Evolutionary conservation across 768 basidiomycete species (phyloP).

Genomic region (Cyclocybe cylindracea): DNA sequence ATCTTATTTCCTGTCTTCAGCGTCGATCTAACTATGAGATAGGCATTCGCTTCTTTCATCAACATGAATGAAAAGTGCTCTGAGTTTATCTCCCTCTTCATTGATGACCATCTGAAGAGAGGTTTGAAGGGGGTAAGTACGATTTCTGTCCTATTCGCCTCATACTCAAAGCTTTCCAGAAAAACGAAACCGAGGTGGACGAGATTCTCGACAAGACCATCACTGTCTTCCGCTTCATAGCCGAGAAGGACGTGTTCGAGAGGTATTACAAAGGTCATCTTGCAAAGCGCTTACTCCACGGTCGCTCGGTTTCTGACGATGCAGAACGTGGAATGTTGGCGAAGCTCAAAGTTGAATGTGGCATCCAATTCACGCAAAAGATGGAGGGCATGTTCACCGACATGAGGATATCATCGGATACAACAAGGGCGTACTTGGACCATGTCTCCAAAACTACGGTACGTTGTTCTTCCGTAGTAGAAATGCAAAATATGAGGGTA

Average conservation of each 20-base stretch:
- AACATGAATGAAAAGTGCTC: conserved; percentile 86
- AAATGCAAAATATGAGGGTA: no score
- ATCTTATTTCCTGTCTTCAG: background rate
- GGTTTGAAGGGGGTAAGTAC: conserved; percentile 87
- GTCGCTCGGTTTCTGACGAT: conserved; percentile 93
- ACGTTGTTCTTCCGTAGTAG: conserved; percentile 22
- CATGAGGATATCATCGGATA: conserved; percentile 86
- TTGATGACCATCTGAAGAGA: conserved; percentile 94
- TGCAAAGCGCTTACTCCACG: conserved; percentile 85
- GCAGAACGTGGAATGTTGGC: conserved; percentile 97
- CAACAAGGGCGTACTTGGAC: conserved; percentile 71
- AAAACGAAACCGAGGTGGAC: conserved; percentile 94
- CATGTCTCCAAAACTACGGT: conserved; percentile 64
- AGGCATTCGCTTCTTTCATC: conserved; percentile 94
- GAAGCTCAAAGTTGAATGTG: conserved; percentile 95
- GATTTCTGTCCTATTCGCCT: background rate
- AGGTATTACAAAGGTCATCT: conserved; percentile 97
- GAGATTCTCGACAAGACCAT: conserved; percentile 92
- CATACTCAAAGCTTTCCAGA: conserved; percentile 47
- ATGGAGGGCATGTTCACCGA: conserved; percentile 99
- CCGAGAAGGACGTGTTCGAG: conserved; percentile 97
- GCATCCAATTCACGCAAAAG: conserved; percentile 96
- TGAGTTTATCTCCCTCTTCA: conserved; percentile 94
- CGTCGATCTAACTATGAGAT: background rate
- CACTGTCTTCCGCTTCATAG: conserved; percentile 89